Conservation (phyloP, 108 stramenopile species). For the Epithemia pelagica region DNA sequence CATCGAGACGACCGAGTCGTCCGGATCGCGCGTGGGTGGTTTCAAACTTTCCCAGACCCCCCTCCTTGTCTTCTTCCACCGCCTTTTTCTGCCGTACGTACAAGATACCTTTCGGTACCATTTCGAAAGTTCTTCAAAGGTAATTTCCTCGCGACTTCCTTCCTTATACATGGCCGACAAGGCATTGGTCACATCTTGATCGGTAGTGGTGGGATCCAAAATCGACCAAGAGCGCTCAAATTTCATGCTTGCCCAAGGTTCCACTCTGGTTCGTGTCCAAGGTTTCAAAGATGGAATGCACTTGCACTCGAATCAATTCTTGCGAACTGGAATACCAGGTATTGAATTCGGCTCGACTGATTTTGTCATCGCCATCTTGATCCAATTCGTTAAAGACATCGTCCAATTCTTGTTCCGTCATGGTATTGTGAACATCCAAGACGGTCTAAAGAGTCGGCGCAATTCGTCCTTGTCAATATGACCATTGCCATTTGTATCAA, state of each 20-base stretch:
- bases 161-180: conserved; percentile 48
- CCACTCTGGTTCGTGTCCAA: conserved; percentile 70
- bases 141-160: conserved; percentile 59
- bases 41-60: conserved; percentile 47
- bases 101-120: conserved; percentile 62
- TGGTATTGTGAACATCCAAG: conserved; percentile 40
- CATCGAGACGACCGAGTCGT: neutral
- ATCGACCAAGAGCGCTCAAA: conserved; percentile 42
- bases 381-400: conserved; percentile 55
- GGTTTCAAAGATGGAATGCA: conserved; percentile 48
- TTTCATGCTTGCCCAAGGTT: conserved; percentile 51
- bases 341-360: conserved; percentile 52
- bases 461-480: conserved; percentile 61
- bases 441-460: conserved; percentile 44
- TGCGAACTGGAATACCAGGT: conserved; percentile 69
- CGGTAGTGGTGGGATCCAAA: conserved; percentile 47
- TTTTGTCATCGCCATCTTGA: conserved; percentile 55
- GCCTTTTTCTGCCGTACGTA: conserved; percentile 49
- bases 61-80: conserved; percentile 50
- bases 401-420: conserved; percentile 31
- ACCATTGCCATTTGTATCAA: conserved; percentile 62
- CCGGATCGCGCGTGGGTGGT: conserved; percentile 31
- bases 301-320: conserved; percentile 43
- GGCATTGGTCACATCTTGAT: conserved; percentile 54
- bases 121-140: conserved; percentile 62